Evolutionary conservation across 305 asterid species (phyloP).

Genomic region (Euphrasia arctica): DNA sequence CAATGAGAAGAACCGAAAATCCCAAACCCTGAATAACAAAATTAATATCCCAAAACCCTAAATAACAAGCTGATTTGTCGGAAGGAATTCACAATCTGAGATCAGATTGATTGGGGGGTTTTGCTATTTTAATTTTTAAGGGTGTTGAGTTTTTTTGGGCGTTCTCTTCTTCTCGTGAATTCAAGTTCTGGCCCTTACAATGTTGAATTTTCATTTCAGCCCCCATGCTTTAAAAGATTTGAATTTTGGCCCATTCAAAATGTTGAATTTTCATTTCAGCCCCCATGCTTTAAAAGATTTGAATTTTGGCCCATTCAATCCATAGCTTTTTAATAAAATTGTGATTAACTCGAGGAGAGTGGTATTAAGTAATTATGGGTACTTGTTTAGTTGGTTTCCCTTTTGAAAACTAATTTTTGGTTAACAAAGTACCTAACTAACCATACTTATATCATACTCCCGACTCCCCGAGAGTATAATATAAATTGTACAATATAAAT

Average conservation of each 20-base stretch:
- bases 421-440: constrained; percentile 28
- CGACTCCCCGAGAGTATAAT: no score
- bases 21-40: constrained; percentile 11
- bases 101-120: constrained; percentile 21
- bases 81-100: constrained; percentile 18
- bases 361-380: constrained; percentile 14
- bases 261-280: constrained; percentile 14
- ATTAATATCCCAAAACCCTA: constrained; percentile 4
- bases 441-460: no score
- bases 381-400: constrained; percentile 16
- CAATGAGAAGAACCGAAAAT: constrained; percentile 20
- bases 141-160: no score
- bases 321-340: no score
- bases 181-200: constrained; percentile 10
- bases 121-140: neutral
- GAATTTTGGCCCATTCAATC: neutral
- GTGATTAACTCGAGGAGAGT: no score
- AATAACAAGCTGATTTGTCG: neutral
- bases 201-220: constrained; percentile 14
- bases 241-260: neutral
- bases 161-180: constrained; percentile 3
- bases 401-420: constrained; percentile 23
- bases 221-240: constrained; percentile 1
- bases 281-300: constrained; percentile 1
- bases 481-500: no score